Conservation (phyloP, 1,139 yeast genomes). For the Blastobotrys persicus region DNA sequence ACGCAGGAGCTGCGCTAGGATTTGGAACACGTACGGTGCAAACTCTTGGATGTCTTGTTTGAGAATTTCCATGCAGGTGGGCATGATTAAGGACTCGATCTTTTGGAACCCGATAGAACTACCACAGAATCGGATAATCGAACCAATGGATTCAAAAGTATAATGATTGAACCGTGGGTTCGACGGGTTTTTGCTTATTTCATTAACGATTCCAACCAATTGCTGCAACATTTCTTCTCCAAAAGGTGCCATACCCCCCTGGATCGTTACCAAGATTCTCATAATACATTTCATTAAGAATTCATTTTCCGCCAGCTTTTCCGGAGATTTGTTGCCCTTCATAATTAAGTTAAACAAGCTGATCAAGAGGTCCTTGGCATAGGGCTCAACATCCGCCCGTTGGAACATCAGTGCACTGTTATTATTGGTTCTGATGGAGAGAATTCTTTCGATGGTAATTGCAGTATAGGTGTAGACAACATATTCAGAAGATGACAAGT, state of each 20-base stretch:
- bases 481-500: constrained; percentile 58
- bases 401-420: constrained; percentile 57
- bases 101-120: constrained; percentile 35
- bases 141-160: constrained; percentile 83
- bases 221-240: constrained; percentile 50
- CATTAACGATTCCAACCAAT: constrained; percentile 62
- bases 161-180: constrained; percentile 93
- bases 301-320: constrained; percentile 92
- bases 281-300: constrained; percentile 84
- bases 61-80: constrained; percentile 63
- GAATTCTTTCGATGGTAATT: constrained; percentile 82
- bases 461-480: constrained; percentile 94
- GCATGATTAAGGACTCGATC: constrained; percentile 59
- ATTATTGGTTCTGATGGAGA: constrained; percentile 59
- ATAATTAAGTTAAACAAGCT: constrained; percentile 67
- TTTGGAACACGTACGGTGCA: constrained; percentile 88
- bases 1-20: constrained; percentile 75
- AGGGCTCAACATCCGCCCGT: constrained; percentile 64
- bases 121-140: constrained; percentile 57
- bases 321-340: constrained; percentile 64
- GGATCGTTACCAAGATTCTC: constrained; percentile 77
- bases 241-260: constrained; percentile 53
- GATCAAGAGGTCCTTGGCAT: constrained; percentile 54
- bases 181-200: constrained; percentile 85
- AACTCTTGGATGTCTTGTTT: constrained; percentile 91